Conservation (phyloP, 768 basidiomycete genomes). For the Mrakia blollopis region DNA sequence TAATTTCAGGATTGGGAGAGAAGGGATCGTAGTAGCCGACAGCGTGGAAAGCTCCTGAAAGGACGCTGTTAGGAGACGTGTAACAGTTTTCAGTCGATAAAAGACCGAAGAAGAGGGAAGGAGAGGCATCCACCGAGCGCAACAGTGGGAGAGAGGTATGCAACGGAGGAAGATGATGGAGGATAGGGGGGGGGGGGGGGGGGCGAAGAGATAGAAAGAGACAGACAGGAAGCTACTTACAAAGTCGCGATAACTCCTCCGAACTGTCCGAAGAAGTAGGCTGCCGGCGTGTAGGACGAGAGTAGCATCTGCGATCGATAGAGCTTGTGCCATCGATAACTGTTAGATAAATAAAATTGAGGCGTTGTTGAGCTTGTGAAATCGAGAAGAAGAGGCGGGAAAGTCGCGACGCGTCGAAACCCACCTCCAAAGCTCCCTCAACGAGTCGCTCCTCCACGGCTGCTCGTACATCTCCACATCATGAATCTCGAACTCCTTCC, state of each 20-base stretch:
- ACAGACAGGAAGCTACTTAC: too few species aligned
- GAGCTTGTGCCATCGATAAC: constrained; percentile 11
- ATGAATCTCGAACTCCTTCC: constrained; percentile 9
- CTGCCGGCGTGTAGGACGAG: not conserved
- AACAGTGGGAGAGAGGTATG: not conserved
- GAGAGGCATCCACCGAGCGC: not conserved
- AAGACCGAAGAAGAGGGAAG: not conserved
- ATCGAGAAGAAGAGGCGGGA: not conserved
- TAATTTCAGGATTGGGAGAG: not conserved
- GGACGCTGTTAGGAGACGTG: not conserved
- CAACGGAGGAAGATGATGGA: not conserved
- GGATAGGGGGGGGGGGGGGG: not conserved
- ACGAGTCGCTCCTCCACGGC: not conserved
- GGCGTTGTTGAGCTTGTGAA: too few species aligned
- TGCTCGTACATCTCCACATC: not conserved
- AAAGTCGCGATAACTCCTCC: constrained; percentile 3
- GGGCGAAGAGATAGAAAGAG: not conserved
- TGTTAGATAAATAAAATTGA: not conserved
- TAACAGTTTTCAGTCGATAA: too few species aligned
- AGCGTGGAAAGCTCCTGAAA: constrained; percentile 5
- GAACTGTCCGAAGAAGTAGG: not conserved
- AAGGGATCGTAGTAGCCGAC: constrained; percentile 11
- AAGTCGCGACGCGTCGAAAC: not conserved
- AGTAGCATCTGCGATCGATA: not conserved
- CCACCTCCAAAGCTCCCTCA: constrained; percentile 14